Conservation (phyloP, 805 yeast species). For the Saturnispora silvae region DNA sequence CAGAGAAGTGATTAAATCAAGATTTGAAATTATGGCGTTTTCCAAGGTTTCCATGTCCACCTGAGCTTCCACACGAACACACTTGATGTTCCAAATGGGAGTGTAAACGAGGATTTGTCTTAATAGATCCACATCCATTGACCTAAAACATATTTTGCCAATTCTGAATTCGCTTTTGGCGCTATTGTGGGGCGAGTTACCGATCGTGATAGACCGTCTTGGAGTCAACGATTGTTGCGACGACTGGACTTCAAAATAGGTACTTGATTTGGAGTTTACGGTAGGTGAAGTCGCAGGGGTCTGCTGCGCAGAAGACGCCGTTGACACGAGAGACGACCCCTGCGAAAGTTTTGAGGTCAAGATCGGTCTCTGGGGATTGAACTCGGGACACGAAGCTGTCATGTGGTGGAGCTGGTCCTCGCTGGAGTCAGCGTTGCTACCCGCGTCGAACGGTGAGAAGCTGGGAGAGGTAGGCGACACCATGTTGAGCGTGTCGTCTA, state of each 20-base stretch:
- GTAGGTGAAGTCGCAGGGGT: constrained; percentile 4
- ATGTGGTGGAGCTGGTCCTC: neutral
- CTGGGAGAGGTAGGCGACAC: neutral
- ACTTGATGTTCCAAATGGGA: neutral
- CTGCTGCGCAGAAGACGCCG: neutral
- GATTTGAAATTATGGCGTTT: neutral
- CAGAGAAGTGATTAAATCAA: neutral
- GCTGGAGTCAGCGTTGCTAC: neutral
- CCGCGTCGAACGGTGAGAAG: no score
- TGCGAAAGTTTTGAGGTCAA: neutral
- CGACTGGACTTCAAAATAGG: neutral
- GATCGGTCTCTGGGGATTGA: neutral
- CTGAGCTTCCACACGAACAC: constrained; percentile 1
- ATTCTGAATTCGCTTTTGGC: neutral
- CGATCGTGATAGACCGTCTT: neutral
- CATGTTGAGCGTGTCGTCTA: neutral
- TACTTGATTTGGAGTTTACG: neutral
- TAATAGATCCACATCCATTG: neutral
- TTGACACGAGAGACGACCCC: constrained; percentile 1
- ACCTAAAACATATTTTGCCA: neutral
- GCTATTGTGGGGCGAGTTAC: neutral
- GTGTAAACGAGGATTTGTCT: neutral
- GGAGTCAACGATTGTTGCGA: neutral
- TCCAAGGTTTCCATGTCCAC: neutral
- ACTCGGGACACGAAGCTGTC: neutral